Base-by-base conservation (phyloP, 768 basidiomycete genomes). In the Zangia roseola region DNA sequence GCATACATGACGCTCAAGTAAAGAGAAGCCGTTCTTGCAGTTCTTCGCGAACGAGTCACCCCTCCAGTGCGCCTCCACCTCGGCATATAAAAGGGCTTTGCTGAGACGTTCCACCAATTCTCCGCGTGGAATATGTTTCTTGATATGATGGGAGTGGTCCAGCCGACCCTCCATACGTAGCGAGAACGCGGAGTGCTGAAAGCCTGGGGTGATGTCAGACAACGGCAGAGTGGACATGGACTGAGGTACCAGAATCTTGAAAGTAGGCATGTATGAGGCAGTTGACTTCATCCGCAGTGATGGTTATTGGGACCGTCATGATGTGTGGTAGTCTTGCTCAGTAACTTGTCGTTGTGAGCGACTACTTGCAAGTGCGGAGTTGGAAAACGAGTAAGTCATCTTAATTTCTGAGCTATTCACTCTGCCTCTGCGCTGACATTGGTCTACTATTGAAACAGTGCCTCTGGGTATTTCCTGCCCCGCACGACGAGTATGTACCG, bases 261-360 rank as follows among this genome's bases (percentile, higher is more conserved):
- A 93, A 81, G 61, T 91, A 93, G 2, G 91, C 78, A 66, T 92
- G 83, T 40, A 93, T 84, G 53, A 92, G 80, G 59, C 85, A 88
- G 64, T 93, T 93, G 52, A 93, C 76, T 63, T 92, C 88, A 56
- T 91, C 89, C 31, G 89, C 85, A 34, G 83, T 81, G 54, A 91
- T 85, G 26, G 77, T 75, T 40, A 86, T 77, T 42, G 78, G 76
- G 46, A 75, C 69, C 36, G 68, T 65, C 61, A 75, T 73, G 10
- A 35, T 48, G 35, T 28, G 49, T 50, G 26, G 50, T 28, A 16
- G 33, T 23, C 6, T 34, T 20, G 36, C 23, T 38, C 7, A 4
- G 39, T 28, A 12, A 5, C 28, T 4, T 28, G 8, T 28, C 10
- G 30, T 31, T 31, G 42, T 44, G 31, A 34, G 21, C 26, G 10